These are phyloP conservation scores for Stephanodiscus minutulus DNA, from an alignment of 108 stramenopile species.

Conservation along the genomic window DNA sequence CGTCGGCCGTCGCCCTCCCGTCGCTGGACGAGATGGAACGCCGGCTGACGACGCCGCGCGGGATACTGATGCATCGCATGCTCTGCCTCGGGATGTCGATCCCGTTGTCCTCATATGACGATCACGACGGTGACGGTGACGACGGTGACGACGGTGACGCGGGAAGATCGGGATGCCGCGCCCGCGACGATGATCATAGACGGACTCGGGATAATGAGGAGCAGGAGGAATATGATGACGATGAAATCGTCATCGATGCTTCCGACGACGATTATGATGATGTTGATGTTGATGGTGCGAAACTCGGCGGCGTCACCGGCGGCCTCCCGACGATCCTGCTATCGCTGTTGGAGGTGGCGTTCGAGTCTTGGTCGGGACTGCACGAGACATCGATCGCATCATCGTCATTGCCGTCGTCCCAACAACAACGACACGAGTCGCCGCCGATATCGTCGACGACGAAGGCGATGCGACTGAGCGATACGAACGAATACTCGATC, in stretches of 20 bases:
- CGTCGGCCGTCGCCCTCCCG: background rate
- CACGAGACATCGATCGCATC: background rate
- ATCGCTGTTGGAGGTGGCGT: constrained; percentile 8
- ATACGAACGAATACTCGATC: constrained; percentile 19
- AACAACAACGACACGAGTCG: too few relatives aligned
- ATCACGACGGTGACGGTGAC: background rate
- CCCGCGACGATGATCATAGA: background rate
- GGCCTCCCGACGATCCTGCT: constrained; percentile 10
- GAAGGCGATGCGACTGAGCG: background rate
- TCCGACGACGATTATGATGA: background rate
- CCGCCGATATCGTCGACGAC: constrained; percentile 1
- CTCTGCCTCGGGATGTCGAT: background rate
- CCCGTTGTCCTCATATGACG: background rate
- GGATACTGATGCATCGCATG: constrained; percentile 9
- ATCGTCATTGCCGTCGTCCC: too few relatives aligned
- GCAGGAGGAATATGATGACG: too few relatives aligned
- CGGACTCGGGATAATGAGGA: too few relatives aligned
- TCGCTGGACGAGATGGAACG: background rate
- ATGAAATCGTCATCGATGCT: too few relatives aligned
- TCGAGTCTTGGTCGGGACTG: background rate
- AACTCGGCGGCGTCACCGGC: background rate
- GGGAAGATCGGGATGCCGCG: background rate
- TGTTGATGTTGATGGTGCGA: background rate
- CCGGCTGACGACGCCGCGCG: background rate
- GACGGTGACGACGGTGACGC: background rate